Base-by-base conservation (phyloP, 768 basidiomycete genomes). In the Agaricus subrufescens region DNA sequence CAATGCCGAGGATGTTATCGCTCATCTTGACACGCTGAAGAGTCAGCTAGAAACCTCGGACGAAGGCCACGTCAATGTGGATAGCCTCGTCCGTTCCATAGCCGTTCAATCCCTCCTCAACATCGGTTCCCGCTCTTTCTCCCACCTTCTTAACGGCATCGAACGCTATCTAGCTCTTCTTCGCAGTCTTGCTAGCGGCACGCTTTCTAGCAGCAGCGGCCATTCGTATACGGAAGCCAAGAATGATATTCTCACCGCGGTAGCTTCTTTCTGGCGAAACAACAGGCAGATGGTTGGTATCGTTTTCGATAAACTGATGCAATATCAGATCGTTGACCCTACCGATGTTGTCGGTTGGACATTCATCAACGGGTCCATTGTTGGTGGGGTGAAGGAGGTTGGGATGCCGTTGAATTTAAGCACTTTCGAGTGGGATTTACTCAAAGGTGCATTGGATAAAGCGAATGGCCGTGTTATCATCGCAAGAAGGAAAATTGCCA, bases 221-320 rank as follows among this genome's bases (percentile, higher is more conserved):
- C 63, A 66, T 26, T 75, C 78, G 7, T 78, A 74, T 61, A 61
- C 71, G 42, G 82, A 87, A 62, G 82, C 86, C 59, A 83, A 88
- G 66, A 75, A 73, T 39, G 82, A 91, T 61, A 82, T 98, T 58
- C 78, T 98, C 12, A 76, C 76, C 12, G 81, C 86, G 2, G 83
- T 87, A 0, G 82, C 84, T 0, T 69, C 75, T 3, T 98, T 95
- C 73, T 99, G 95, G 95, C 79, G 79, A 60, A 71, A 84, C 62
- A 93, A 89, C 65, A 75, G 81, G 30, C 94, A 98, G 63, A 92
- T 94, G 85, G 77, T 94, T 46, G 79, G 80, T 14, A 94, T 99
- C 65, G 94, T 98, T 7, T 87, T 96, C 59, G 97, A 98, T 77
- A 99, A 99, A 73, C 75, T 98, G 52, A 90, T 98, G 85, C 96